Evolutionary conservation across 2,329 filamentous ascomycete species (phyloP).

Genomic region (Epichloe sylvatica): DNA sequence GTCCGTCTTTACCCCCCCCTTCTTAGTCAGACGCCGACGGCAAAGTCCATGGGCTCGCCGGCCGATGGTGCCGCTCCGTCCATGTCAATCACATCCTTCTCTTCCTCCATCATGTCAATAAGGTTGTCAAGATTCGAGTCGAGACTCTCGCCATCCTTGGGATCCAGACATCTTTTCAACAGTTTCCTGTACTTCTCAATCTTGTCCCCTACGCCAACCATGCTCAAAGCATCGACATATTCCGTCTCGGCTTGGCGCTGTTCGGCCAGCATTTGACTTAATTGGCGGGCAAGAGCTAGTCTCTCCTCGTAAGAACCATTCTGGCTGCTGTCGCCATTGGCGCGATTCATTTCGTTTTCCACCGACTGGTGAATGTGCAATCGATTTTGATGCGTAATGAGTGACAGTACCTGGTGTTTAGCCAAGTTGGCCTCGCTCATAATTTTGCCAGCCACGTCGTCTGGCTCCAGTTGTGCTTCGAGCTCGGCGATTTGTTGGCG

Average conservation of each 20-base stretch:
- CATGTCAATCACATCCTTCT: constrained; percentile 32
- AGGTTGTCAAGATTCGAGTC: constrained; percentile 49
- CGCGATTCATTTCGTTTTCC: constrained; percentile 33
- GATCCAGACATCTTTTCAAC: constrained; percentile 53
- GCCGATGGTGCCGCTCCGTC: constrained; percentile 17
- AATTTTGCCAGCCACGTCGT: constrained; percentile 37
- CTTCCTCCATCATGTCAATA: constrained; percentile 50
- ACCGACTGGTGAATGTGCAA: constrained; percentile 38
- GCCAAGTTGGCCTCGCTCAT: constrained; percentile 35
- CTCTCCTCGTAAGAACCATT: constrained; percentile 41
- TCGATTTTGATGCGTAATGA: constrained; percentile 38
- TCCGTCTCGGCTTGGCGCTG: constrained; percentile 50
- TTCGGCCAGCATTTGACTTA: constrained; percentile 42
- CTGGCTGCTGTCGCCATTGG: constrained; percentile 32
- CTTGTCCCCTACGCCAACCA: constrained; percentile 57
- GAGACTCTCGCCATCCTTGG: constrained; percentile 52
- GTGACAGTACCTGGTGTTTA: constrained; percentile 34
- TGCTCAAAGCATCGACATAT: constrained; percentile 53
- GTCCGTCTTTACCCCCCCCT: neutral
- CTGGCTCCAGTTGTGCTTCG: constrained; percentile 39
- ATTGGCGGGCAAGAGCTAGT: constrained; percentile 41
- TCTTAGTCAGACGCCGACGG: constrained; percentile 3
- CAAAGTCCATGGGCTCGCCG: constrained; percentile 19
- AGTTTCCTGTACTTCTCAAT: constrained; percentile 60
- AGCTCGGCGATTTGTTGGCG: constrained; percentile 46